Conservation (phyloP, 768 basidiomycete species). For the Hydnomerulius pinastri region DNA sequence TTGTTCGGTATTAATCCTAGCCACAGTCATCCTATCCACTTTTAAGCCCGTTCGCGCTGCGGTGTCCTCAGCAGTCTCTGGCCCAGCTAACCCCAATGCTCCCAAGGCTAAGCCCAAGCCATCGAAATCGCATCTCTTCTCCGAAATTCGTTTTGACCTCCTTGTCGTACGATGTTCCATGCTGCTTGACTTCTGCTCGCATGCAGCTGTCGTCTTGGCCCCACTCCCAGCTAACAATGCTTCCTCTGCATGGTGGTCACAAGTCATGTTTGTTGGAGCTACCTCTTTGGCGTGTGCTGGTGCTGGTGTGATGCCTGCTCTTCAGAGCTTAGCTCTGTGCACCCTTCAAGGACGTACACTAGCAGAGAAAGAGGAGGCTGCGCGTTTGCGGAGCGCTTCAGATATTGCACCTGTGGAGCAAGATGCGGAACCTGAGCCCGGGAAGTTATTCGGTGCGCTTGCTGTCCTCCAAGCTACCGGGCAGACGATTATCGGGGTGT, state of each 20-base stretch:
- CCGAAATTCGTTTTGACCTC: conserved; percentile 70
- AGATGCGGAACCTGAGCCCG: conserved; percentile 41
- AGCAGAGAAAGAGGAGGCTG: conserved; percentile 39
- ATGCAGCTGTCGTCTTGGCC: conserved; percentile 57
- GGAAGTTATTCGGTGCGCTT: conserved; percentile 71
- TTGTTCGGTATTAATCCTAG: conserved; percentile 36
- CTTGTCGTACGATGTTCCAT: conserved; percentile 64
- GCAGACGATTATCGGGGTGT: conserved; percentile 57
- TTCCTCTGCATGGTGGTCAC: conserved; percentile 25
- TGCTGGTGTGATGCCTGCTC: conserved; percentile 65
- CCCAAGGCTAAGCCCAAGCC: conserved; percentile 43
- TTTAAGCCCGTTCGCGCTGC: conserved; percentile 50
- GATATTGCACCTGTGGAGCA: conserved; percentile 6
- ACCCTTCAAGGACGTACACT: conserved; percentile 43
- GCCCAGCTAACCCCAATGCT: conserved; percentile 5
- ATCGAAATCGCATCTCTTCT: conserved; percentile 51
- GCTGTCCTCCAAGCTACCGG: conserved; percentile 67
- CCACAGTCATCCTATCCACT: conserved; percentile 56
- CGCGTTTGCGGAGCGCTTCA: conserved; percentile 7
- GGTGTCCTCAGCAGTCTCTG: conserved; percentile 6
- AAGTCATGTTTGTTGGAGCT: conserved; percentile 54
- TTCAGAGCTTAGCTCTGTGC: conserved; percentile 74
- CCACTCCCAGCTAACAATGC: conserved; percentile 43
- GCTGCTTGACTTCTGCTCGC: conserved; percentile 65
- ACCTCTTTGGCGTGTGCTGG: conserved; percentile 68